Base-by-base conservation (phyloP, 768 basidiomycete species). In the Mrakia blollopis region DNA sequence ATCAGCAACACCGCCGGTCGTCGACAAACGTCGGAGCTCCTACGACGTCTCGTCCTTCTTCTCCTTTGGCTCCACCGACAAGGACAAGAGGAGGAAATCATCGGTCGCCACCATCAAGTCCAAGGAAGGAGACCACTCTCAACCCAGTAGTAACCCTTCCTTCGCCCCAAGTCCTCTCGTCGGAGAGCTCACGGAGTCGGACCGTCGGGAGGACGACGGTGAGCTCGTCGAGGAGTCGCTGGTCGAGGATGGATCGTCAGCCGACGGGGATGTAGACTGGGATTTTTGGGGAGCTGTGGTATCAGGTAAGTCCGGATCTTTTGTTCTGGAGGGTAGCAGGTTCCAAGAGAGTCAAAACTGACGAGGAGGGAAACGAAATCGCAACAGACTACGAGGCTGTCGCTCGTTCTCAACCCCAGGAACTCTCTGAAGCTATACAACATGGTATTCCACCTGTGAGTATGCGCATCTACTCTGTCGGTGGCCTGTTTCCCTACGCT, bases 211-310 rank as follows among this genome's bases (percentile, higher is more conserved):
- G n/a, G 77, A 71, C 14, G 73, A 47, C 2, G 68, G 39, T 11
- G 73, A 74, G 62, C 67, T 78, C 30, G 71, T 73, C 8, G 76
- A 77, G 14, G 76, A 77, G 76, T 41, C 50, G 14, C 28, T 77
- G 11, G 54, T 13, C 14, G 60, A 72, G 16, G 39, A 9, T 4
- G 65, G 25, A 13, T 23, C n/a, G 9, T 37, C 13, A 9, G 60
- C 62, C 35, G 32, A 78, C 28, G 54, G 54, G 21, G 79, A 57
- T 25, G 50, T 79, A 63, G 75, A 80, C 69, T 65, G 79, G 94
- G 92, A 91, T 80, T 97, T 98, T 85, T 97, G 97, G 97, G 95
- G 94, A 0, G 88, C 87, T 14, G 95, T 99, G 3, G 91, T 98
- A 82, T 92, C 91, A 79, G 92, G 92, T 91, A 81, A 60, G 85